Conservation (phyloP, 495 filamentous ascomycete genomes). For the Cenococcum geophilum region DNA sequence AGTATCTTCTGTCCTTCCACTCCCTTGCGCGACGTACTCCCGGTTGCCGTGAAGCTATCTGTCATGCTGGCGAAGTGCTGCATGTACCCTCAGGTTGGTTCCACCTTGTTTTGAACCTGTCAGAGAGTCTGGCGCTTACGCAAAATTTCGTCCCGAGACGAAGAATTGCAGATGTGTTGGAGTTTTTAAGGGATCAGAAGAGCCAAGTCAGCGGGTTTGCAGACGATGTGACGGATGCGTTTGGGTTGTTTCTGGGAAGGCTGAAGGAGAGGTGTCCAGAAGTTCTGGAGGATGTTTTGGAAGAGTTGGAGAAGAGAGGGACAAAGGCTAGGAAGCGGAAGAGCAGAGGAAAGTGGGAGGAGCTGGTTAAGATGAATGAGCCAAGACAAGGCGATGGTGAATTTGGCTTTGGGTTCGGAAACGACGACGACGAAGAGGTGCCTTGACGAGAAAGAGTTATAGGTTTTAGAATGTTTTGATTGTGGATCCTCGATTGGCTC, state of each 20-base stretch:
- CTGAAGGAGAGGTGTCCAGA: slow-evolving; percentile 59
- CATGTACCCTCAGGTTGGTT: slow-evolving; percentile 95
- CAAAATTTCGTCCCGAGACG: slow-evolving; percentile 89
- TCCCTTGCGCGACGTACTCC: slow-evolving; percentile 70
- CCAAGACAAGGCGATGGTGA: slow-evolving; percentile 46
- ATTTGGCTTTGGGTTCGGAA: slow-evolving; percentile 79
- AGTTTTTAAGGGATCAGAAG: slow-evolving; percentile 74
- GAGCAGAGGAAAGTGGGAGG: slow-evolving; percentile 80
- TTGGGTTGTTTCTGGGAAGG: slow-evolving; percentile 64
- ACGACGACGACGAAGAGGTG: slow-evolving; percentile 39
- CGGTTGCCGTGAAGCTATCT: slow-evolving; percentile 84
- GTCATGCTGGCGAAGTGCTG: slow-evolving; percentile 78
- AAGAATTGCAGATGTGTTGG: slow-evolving; percentile 67
- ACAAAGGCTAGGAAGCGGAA: slow-evolving; percentile 46
- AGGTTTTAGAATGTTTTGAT: not conserved
- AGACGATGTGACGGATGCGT: slow-evolving; percentile 65
- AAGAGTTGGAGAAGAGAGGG: slow-evolving; percentile 55
- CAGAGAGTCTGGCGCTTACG: slow-evolving; percentile 78
- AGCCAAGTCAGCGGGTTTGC: slow-evolving; percentile 85
- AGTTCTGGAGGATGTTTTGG: slow-evolving; percentile 56
- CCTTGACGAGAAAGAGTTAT: not conserved
- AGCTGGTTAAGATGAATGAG: slow-evolving; percentile 52
- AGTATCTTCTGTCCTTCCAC: slow-evolving; percentile 92
- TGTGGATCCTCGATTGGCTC: not conserved
- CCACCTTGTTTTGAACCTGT: slow-evolving; percentile 90